Evolutionary conservation across 208 protist species (phyloP).

Genomic region (Acanthamoeba royreba): DNA sequence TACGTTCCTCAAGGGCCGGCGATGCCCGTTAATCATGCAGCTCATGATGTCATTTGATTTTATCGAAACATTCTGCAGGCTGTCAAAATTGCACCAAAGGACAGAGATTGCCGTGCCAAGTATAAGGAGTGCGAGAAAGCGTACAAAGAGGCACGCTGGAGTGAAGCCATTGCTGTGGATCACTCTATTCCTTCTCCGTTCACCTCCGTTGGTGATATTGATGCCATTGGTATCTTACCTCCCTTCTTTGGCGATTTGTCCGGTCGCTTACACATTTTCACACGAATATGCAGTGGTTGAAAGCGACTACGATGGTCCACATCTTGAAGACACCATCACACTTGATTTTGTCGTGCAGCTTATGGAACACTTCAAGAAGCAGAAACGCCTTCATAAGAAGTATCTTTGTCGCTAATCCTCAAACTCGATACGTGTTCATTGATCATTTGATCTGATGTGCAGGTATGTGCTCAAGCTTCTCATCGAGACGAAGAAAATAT

Average conservation of each 20-base stretch:
- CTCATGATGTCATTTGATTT: neutral
- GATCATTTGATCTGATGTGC: neutral
- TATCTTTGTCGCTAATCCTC: constrained; percentile 23
- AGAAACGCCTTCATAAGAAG: constrained; percentile 77
- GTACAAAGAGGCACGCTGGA: constrained; percentile 90
- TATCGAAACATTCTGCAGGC: neutral
- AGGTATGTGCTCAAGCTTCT: constrained; percentile 70
- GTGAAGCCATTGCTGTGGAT: constrained; percentile 90
- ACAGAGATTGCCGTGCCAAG: constrained; percentile 89
- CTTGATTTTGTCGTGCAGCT: constrained; percentile 76
- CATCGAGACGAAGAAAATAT: constrained; percentile 52
- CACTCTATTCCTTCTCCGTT: neutral
- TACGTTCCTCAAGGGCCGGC: neutral
- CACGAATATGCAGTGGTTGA: constrained; percentile 53
- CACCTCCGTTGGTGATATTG: constrained; percentile 36
- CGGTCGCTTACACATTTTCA: neutral
- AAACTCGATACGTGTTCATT: neutral
- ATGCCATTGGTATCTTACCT: constrained; percentile 41
- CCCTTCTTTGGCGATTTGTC: neutral
- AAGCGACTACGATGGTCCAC: constrained; percentile 64
- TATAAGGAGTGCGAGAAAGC: constrained; percentile 91
- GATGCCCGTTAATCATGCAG: neutral
- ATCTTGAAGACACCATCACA: constrained; percentile 67
- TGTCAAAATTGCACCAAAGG: constrained; percentile 87
- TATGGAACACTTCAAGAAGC: constrained; percentile 64